phyloP scores from a whole-genome alignment of 805 yeast species.

The Metschnikowia bowlesiae region DNA sequence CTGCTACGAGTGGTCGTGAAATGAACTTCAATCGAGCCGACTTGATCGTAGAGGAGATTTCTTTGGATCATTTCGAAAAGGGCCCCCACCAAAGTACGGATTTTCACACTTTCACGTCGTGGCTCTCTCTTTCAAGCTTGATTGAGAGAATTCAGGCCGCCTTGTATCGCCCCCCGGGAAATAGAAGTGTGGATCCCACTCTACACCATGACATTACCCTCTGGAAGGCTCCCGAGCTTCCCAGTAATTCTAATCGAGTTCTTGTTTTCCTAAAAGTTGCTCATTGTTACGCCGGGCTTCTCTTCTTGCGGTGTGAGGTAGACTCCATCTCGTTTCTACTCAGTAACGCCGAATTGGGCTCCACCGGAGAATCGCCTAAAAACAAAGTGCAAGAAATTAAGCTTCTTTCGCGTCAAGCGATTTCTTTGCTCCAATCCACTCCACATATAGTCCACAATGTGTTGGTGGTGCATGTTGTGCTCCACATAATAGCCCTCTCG shows the following conservation, averaged over 20 bases:
- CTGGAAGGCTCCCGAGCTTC: not conserved
- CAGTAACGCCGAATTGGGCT: not conserved
- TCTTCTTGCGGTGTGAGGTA: slow-evolving; percentile 1
- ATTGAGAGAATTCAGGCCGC: slow-evolving; percentile 3
- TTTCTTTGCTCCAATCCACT: not conserved
- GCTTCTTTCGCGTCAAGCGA: not conserved
- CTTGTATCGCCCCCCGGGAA: slow-evolving; percentile 1
- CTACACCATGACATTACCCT: not conserved
- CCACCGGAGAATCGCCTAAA: not conserved
- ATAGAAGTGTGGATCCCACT: not conserved
- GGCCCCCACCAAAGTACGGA: slow-evolving; percentile 1
- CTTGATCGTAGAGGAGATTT: not conserved
- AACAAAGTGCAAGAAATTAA: not conserved
- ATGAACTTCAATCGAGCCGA: slow-evolving; percentile 2
- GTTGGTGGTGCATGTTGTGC: slow-evolving; percentile 3
- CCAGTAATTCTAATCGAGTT: not conserved
- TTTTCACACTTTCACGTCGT: not conserved
- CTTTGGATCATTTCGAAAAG: not conserved
- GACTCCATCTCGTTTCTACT: slow-evolving; percentile 3
- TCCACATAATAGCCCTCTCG: not conserved
- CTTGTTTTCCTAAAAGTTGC: not conserved
- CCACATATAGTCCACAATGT: not conserved
- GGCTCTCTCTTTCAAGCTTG: not conserved
- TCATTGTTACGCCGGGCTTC: slow-evolving; percentile 1
- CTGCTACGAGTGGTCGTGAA: slow-evolving; percentile 3